Percentiles rank a stretch among this genome's conserved stretches.
Evolutionary conservation across 1,139 yeast species (phyloP).

Genomic region (Geotrichum carabidarum): DNA sequence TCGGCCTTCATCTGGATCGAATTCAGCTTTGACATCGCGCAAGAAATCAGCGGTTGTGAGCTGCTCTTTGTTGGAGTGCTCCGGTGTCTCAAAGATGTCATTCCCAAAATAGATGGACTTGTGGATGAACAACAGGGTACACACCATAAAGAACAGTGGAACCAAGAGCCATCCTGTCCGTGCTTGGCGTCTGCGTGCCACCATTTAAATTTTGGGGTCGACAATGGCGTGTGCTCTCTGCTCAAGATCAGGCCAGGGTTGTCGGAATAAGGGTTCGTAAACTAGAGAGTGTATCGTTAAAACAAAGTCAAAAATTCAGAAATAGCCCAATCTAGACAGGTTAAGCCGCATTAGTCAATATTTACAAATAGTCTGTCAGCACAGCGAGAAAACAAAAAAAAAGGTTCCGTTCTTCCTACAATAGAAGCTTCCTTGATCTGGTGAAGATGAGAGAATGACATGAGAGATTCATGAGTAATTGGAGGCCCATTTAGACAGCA

Average conservation of each 20-base stretch:
- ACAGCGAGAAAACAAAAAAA: too few species aligned
- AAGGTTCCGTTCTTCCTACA: too few species aligned
- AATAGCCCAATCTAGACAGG: too few species aligned
- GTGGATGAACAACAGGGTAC: constrained; percentile 10
- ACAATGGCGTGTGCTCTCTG: neutral
- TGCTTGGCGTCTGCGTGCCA: constrained; percentile 1
- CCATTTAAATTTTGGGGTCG: neutral
- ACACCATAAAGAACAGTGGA: constrained; percentile 1
- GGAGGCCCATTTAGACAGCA: too few species aligned
- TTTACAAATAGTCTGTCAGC: too few species aligned
- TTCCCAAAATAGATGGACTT: constrained; percentile 7
- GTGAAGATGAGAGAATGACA: too few species aligned
- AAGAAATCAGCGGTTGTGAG: neutral
- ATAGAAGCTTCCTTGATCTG: too few species aligned
- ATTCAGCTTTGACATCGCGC: neutral
- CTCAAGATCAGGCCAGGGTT: neutral
- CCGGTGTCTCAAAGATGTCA: constrained; percentile 3
- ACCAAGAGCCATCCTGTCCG: constrained; percentile 6
- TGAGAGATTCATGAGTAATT: too few species aligned
- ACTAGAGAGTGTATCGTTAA: too few species aligned
- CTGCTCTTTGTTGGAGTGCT: neutral
- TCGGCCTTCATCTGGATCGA: neutral
- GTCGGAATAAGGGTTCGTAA: neutral
- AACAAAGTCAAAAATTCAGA: too few species aligned
- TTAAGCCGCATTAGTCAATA: too few species aligned